Percentiles rank a stretch among this genome's conserved stretches.
Evolutionary conservation across 192 early-diverging fungal genomes (phyloP).

Genomic region (Backusella australiensis): DNA sequence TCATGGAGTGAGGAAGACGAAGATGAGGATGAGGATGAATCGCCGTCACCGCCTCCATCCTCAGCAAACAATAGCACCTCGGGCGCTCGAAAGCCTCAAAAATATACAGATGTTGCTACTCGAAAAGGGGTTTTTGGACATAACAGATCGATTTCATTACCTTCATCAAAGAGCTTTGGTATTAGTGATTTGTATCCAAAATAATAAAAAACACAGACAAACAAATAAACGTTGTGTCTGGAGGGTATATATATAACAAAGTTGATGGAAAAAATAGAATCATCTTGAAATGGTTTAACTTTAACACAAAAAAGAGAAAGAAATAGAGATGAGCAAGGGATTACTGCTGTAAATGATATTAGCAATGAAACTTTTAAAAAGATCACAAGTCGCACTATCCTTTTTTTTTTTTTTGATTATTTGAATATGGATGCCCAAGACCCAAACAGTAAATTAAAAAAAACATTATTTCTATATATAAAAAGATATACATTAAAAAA

Average conservation of each 20-base stretch:
- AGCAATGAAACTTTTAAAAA: background rate
- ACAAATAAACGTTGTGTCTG: background rate
- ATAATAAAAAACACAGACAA: background rate
- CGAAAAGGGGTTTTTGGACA: conserved; percentile 3
- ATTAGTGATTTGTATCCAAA: conserved; percentile 2
- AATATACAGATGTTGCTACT: background rate
- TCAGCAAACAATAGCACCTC: background rate
- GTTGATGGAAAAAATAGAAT: background rate
- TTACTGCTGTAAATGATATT: background rate
- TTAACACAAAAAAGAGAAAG: background rate
- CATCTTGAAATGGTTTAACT: background rate
- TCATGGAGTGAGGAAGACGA: conserved; percentile 21
- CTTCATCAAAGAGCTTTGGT: background rate
- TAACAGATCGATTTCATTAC: conserved; percentile 11
- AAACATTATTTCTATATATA: background rate
- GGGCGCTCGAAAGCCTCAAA: background rate
- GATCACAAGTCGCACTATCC: background rate
- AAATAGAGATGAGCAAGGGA: background rate
- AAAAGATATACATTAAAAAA: background rate
- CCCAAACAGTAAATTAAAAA: background rate
- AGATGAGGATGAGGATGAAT: conserved; percentile 6
- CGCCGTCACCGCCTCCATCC: background rate
- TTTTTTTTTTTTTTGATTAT: background rate
- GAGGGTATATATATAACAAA: background rate
- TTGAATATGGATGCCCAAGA: background rate